Conservation (phyloP, 495 filamentous ascomycete species). For the Pseudevernia furfuracea region DNA sequence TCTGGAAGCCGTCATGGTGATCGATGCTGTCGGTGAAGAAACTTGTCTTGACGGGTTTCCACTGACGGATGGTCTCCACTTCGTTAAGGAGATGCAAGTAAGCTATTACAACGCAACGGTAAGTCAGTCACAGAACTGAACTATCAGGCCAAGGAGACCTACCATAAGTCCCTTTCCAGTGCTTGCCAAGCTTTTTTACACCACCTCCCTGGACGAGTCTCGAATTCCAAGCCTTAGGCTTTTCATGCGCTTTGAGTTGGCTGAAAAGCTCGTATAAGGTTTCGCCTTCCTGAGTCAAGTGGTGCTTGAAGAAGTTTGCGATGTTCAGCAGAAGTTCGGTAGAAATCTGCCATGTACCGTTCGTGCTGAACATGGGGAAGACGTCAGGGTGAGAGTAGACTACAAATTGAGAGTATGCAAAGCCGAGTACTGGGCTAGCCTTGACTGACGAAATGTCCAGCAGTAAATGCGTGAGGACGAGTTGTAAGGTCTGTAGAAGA, state of each 20-base stretch:
- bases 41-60: neutral
- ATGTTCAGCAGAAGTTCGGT: slow-evolving; percentile 23
- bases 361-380: slow-evolving; percentile 15
- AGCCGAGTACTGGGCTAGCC: slow-evolving; percentile 2
- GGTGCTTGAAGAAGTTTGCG: slow-evolving; percentile 28
- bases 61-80: slow-evolving; percentile 14
- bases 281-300: slow-evolving; percentile 23
- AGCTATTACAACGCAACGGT: slow-evolving; percentile 18
- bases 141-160: neutral
- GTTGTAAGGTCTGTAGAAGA: slow-evolving; percentile 19
- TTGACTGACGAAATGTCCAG: slow-evolving; percentile 12
- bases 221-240: slow-evolving; percentile 21
- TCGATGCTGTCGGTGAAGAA: slow-evolving; percentile 20
- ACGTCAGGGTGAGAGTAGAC: slow-evolving; percentile 21
- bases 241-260: slow-evolving; percentile 17
- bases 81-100: slow-evolving; percentile 36
- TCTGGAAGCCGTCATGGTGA: slow-evolving; percentile 21
- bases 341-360: slow-evolving; percentile 14
- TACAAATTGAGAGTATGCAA: slow-evolving; percentile 19
- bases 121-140: neutral
- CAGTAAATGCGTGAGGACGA: slow-evolving; percentile 18
- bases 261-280: slow-evolving; percentile 19
- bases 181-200: slow-evolving; percentile 11
- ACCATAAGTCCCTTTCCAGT: slow-evolving; percentile 24
- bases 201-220: slow-evolving; percentile 7